Evolutionary conservation across 1,284 basidiomycete species (phyloP).

Genomic region (Tranzscheliella williamsii): DNA sequence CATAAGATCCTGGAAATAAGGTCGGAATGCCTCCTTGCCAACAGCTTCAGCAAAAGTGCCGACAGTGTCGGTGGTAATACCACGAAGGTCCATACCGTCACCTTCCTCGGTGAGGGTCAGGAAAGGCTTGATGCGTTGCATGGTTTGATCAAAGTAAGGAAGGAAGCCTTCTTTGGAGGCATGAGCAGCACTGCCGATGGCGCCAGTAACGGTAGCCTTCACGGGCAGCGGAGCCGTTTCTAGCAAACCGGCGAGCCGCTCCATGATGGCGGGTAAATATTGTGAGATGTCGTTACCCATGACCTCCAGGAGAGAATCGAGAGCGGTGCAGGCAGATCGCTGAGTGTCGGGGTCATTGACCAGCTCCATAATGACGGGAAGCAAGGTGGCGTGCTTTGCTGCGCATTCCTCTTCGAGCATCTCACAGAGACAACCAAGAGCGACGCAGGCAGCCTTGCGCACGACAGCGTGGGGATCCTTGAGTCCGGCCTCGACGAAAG

Average conservation of each 20-base stretch:
- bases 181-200: constrained; percentile 96
- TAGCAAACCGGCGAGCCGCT: constrained; percentile 84
- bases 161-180: constrained; percentile 91
- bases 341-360: constrained; percentile 87
- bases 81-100: constrained; percentile 85
- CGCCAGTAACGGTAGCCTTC: constrained; percentile 95
- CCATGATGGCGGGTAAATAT: constrained; percentile 94
- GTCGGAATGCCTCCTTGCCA: constrained; percentile 89
- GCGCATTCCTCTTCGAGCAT: constrained; percentile 95
- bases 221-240: constrained; percentile 82
- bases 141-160: constrained; percentile 92
- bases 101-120: constrained; percentile 79
- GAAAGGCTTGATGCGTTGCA: constrained; percentile 81
- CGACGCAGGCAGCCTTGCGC: constrained; percentile 90
- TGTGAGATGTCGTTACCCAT: constrained; percentile 85
- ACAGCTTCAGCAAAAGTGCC: constrained; percentile 98
- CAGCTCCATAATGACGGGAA: constrained; percentile 72
- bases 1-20: constrained; percentile 96
- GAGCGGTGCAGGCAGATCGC: constrained; percentile 88
- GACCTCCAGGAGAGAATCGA: constrained; percentile 95
- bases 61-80: constrained; percentile 96
- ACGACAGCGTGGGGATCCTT: constrained; percentile 81
- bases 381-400: constrained; percentile 77
- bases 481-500: constrained; percentile 86
- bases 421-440: constrained; percentile 94